A percentile compares a stretch with the other conserved stretches of the same genome.
These are phyloP conservation scores for Haberlea rhodopensis DNA, from an alignment of 257 asterid genomes.

Conservation along the genomic window DNA sequence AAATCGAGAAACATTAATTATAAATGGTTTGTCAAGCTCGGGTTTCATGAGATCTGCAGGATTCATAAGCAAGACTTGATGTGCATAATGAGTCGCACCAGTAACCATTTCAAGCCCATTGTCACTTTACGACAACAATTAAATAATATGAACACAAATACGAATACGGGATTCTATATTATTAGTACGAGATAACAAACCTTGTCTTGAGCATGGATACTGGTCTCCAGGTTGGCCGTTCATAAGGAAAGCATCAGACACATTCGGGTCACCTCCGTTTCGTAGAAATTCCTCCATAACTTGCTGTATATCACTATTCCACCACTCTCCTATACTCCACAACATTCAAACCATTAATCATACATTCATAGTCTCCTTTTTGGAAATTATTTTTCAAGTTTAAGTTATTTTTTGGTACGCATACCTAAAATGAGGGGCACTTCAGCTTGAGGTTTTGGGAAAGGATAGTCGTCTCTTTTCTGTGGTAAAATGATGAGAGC, in stretches of 20 bases:
- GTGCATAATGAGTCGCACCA: no score
- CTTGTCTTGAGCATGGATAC: constrained; percentile 50
- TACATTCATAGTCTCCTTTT: neutral
- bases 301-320: constrained; percentile 43
- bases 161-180: no score
- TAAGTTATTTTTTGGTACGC: no score
- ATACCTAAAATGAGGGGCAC: constrained; percentile 54
- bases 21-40: no score
- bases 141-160: no score
- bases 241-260: constrained; percentile 54
- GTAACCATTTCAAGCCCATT: no score
- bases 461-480: constrained; percentile 34
- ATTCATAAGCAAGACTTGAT: no score
- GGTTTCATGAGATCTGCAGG: no score
- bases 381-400: no score
- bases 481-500: constrained; percentile 39
- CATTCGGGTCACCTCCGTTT: constrained; percentile 45
- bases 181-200: constrained; percentile 29
- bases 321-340: constrained; percentile 50
- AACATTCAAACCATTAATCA: neutral
- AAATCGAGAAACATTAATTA: no score
- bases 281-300: constrained; percentile 33
- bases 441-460: constrained; percentile 40
- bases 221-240: constrained; percentile 68
- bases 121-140: no score